Conservation (phyloP, 1,284 basidiomycete genomes). For the Termitomyces sp. region DNA sequence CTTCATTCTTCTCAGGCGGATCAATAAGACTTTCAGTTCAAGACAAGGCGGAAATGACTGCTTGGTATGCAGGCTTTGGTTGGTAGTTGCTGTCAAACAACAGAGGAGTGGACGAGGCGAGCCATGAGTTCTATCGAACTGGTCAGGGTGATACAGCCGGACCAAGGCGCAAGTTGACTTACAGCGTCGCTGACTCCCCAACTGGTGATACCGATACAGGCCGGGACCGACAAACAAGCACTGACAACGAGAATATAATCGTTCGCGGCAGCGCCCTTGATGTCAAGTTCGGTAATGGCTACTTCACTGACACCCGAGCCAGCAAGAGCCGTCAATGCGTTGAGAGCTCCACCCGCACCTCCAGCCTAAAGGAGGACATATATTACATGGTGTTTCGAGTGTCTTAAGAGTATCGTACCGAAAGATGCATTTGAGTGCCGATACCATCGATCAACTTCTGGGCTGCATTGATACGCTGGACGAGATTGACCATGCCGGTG, state of each 20-base stretch:
- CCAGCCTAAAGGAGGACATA: conserved; percentile 24
- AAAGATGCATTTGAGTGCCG: conserved; percentile 37
- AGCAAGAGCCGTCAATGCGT: conserved; percentile 30
- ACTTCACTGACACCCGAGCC: conserved; percentile 33
- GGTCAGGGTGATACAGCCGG: neutral
- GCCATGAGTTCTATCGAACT: conserved; percentile 37
- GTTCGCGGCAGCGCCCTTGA: conserved; percentile 23
- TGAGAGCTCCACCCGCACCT: conserved; percentile 33
- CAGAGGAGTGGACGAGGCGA: conserved; percentile 34
- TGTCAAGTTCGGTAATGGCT: conserved; percentile 38
- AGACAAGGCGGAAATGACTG: conserved; percentile 30
- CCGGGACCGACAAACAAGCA: conserved; percentile 35
- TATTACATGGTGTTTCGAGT: neutral
- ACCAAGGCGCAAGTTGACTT: neutral
- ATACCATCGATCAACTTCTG: conserved; percentile 34
- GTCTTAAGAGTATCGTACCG: conserved; percentile 17
- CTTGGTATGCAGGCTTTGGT: conserved; percentile 42
- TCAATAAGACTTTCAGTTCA: neutral
- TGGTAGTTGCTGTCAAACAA: conserved; percentile 42
- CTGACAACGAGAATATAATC: conserved; percentile 39
- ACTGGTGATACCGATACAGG: conserved; percentile 35
- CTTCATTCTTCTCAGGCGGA: neutral
- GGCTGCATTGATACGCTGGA: conserved; percentile 29
- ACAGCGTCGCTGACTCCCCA: conserved; percentile 16
- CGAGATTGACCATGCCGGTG: conserved; percentile 28